Evolutionary conservation across 352 stramenopile genomes (phyloP).

Genomic region (Phytophthora idaei): DNA sequence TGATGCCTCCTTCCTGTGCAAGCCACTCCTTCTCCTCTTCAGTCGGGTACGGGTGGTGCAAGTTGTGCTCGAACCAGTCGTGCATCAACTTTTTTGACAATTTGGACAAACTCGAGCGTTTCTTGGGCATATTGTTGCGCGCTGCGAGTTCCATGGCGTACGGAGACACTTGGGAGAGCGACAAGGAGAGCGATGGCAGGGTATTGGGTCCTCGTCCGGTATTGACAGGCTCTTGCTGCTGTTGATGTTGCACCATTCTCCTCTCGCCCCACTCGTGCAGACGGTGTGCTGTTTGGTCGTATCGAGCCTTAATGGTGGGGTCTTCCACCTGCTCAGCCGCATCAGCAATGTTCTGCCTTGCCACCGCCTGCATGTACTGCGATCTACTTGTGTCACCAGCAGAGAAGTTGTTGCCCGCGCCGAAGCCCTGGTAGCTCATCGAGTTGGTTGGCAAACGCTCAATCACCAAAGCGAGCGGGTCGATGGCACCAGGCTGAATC

Average conservation of each 20-base stretch:
- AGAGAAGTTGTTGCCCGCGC: conserved; percentile 11
- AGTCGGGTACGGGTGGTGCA: conserved; percentile 86
- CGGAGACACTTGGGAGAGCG: conserved; percentile 32
- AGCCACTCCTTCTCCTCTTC: conserved; percentile 86
- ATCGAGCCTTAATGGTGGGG: conserved; percentile 28
- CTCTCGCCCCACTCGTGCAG: conserved; percentile 46
- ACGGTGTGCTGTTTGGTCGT: conserved; percentile 31
- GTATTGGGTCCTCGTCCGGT: not conserved
- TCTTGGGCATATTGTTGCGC: conserved; percentile 55
- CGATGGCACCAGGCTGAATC: conserved; percentile 4
- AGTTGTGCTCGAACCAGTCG: conserved; percentile 83
- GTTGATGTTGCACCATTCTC: conserved; percentile 31
- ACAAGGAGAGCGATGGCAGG: conserved; percentile 24
- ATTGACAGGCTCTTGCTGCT: conserved; percentile 2
- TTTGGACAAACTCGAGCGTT: conserved; percentile 79
- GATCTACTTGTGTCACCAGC: conserved; percentile 13
- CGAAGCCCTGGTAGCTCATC: conserved; percentile 6
- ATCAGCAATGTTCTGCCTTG: conserved; percentile 35
- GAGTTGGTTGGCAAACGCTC: conserved; percentile 34
- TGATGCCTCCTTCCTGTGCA: conserved; percentile 69
- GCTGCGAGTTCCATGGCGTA: conserved; percentile 46
- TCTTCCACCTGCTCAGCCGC: conserved; percentile 30
- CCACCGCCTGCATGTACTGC: conserved; percentile 29
- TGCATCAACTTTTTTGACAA: conserved; percentile 74
- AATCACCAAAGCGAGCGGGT: conserved; percentile 35